Percentiles rank a stretch among this genome's conserved stretches.
Conservation (phyloP, 1,284 basidiomycete species). For the Coniophora puteana region DNA sequence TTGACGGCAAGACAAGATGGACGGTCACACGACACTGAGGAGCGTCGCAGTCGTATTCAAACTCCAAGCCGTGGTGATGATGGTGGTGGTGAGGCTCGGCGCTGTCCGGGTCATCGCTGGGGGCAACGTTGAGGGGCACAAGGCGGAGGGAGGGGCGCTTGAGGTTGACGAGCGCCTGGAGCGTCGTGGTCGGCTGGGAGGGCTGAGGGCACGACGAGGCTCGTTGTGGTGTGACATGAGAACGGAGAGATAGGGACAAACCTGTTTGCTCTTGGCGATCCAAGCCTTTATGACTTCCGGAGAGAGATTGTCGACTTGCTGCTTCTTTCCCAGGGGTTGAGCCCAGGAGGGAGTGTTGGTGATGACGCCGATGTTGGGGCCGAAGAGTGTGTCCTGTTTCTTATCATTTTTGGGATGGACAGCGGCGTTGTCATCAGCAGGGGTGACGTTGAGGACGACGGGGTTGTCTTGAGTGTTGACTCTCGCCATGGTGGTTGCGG, state of each 20-base stretch:
- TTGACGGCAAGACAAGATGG: conserved; percentile 63
- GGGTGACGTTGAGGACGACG: conserved; percentile 36
- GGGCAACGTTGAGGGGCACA: conserved; percentile 55
- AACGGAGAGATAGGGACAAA: conserved; percentile 28
- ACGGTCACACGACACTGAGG: conserved; percentile 77
- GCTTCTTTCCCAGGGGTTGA: conserved; percentile 26
- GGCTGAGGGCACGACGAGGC: conserved; percentile 37
- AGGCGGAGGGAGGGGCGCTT: conserved; percentile 79
- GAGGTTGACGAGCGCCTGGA: conserved; percentile 89
- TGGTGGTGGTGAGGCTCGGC: conserved; percentile 55
- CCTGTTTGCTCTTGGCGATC: conserved; percentile 85
- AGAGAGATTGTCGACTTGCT: conserved; percentile 25
- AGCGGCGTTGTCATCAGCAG: conserved; percentile 15
- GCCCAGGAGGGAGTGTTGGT: conserved; percentile 42
- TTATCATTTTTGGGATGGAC: conserved; percentile 35
- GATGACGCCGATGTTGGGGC: conserved; percentile 61
- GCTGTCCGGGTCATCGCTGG: conserved; percentile 38
- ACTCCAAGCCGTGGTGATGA: conserved; percentile 74
- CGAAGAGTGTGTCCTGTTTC: conserved; percentile 60
- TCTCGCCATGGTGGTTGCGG: conserved; percentile 43
- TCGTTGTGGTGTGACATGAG: conserved; percentile 3
- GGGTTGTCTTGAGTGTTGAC: conserved; percentile 25
- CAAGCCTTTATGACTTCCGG: conserved; percentile 62
- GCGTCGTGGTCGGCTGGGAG: conserved; percentile 80
- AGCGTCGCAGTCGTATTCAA: conserved; percentile 86